Base-by-base conservation (phyloP, 805 yeast species). In the Debaryomyces maramus region DNA sequence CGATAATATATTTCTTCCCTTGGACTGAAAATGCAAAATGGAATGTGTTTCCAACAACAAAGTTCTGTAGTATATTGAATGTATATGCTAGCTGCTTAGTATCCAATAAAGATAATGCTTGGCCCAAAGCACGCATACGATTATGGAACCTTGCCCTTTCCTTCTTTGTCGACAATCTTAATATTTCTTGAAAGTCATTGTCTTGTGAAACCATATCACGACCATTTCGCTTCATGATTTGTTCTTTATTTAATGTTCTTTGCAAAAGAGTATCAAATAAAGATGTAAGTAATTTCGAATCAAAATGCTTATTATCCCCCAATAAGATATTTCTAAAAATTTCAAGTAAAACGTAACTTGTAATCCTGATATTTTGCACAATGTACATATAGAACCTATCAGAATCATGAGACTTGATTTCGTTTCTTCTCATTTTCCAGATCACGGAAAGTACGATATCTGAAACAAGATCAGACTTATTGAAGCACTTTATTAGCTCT, bases 61-160 rank as follows among this genome's bases (percentile, higher is more conserved):
- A 28, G 18, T 15, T 23, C 32, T 41, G 38, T 10, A 58, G 14
- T 14, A 23, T 36, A 34, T 56, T 52, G 14, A 65, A 31, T 3
- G 52, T 36, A 1, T 3, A 15, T 3, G 61, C 47, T 1, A 53
- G 36, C 32, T 52, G 46, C 2, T 44, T 41, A 2, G 52, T 40
- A 4, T 52, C 45, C 5, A 60, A 39, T 3, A 49, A 41, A 2
- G 70, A 56, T 6, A 65, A 32, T 27, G 58, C 43, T 43, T 64
- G 70, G 2, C 60, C 61, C 16, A 63, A 32, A 6, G 63, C 55
- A 31, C 65, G 45, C 3, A 67, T 30, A 7, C 54, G 36, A 36
- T 55, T 55, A 41, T 53, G 63, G 32, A 64, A 55, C 20, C 46
- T 47, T 5, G 55, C 54, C 32, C 41, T 52, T 33, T 57, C 58